These are phyloP conservation scores for Jaapia argillacea DNA, from an alignment of 768 basidiomycete genomes.

Conservation along the genomic window DNA sequence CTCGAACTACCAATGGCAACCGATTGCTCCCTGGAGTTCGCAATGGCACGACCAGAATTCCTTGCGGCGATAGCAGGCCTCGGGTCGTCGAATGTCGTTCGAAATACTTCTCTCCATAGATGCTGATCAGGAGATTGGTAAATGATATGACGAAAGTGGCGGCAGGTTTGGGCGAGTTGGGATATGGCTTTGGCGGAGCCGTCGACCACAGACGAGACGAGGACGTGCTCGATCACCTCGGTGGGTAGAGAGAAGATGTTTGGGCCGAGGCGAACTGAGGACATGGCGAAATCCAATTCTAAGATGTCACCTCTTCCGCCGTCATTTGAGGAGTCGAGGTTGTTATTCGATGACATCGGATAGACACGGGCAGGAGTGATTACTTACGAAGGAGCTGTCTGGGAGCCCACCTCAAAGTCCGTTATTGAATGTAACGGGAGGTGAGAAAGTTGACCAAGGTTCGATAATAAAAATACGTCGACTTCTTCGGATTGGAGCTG, in stretches of 20 bases:
- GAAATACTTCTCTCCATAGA: constrained; percentile 40
- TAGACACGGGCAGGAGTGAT: no score
- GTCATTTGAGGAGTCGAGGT: background rate
- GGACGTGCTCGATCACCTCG: constrained; percentile 30
- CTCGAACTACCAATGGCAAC: no score
- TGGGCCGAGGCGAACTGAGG: background rate
- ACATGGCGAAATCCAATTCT: background rate
- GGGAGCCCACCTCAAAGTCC: no score
- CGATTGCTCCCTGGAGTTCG: no score
- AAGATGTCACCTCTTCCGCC: background rate
- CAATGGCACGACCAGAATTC: no score
- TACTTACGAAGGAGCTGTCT: no score
- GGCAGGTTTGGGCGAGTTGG: constrained; percentile 26
- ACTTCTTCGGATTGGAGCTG: no score
- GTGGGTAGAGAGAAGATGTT: constrained; percentile 20
- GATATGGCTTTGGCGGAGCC: constrained; percentile 24
- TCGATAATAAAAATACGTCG: no score
- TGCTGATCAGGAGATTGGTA: constrained; percentile 23
- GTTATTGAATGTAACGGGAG: no score
- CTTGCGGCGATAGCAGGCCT: constrained; percentile 8
- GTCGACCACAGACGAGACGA: constrained; percentile 15
- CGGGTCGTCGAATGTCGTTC: constrained; percentile 41
- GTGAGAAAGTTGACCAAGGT: no score
- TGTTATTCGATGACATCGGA: no score
- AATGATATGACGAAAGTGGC: constrained; percentile 23